A percentile compares a stretch with the other conserved stretches of the same genome.
phyloP scores from a whole-genome alignment of 805 yeast genomes.

The Ascoidea asiatica region DNA sequence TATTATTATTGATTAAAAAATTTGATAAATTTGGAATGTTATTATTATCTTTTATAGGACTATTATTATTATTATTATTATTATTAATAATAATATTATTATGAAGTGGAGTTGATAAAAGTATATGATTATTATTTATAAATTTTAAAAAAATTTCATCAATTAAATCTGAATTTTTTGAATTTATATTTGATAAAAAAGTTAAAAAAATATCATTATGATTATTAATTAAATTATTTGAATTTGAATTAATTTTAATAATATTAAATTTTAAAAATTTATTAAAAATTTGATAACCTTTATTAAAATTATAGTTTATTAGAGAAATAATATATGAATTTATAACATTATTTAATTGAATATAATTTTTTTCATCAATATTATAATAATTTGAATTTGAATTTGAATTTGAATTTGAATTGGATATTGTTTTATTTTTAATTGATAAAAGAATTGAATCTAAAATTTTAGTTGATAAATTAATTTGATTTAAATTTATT shows the following conservation, averaged over 20 bases:
- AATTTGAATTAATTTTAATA: not conserved
- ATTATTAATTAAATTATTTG: not conserved
- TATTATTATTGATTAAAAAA: not conserved
- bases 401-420: not conserved
- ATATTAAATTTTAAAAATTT: slow-evolving; percentile 5
- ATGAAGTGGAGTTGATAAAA: not conserved
- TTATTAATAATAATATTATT: too few species aligned
- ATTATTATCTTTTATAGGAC: too few species aligned
- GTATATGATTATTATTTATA: too few species aligned
- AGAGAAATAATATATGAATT: slow-evolving; percentile 6
- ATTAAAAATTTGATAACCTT: slow-evolving; percentile 4
- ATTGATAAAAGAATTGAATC: slow-evolving; percentile 6
- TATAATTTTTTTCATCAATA: slow-evolving; percentile 2
- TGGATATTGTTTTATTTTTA: not conserved
- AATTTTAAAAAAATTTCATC: not conserved
- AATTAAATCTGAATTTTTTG: slow-evolving; percentile 1
- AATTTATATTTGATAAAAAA: slow-evolving; percentile 3
- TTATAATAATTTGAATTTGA: not conserved
- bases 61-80: too few species aligned
- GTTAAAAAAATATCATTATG: slow-evolving; percentile 4
- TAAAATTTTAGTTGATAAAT: slow-evolving; percentile 7
- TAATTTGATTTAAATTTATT: slow-evolving; percentile 5
- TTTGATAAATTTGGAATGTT: not conserved
- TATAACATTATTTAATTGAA: slow-evolving; percentile 4
- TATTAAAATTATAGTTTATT: slow-evolving; percentile 1